Base-by-base conservation (phyloP, 306 rosid species). In the Ochetophila trinervis region DNA sequence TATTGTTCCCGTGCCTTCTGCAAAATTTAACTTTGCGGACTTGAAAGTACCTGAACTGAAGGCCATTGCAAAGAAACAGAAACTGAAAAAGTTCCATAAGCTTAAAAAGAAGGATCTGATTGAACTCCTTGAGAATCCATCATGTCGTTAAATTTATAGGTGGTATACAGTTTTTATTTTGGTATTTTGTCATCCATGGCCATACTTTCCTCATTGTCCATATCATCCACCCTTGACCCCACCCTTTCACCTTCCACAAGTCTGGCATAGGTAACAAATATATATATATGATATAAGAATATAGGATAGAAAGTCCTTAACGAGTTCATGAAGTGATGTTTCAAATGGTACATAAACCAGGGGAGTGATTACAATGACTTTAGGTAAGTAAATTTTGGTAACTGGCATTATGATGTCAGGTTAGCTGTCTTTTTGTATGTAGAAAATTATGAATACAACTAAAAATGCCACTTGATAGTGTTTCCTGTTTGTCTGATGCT, bases 61-160 rank as follows among this genome's bases (percentile, higher is more conserved):
- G 78, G 19, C 15, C 65, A n/a, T 73, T 36, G 94, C 83, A 58
- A 84, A 64, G 78, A 2, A 60, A 17, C 23, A 40, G 34, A 50
- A 77, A 0, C 35, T 87, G 67, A 68, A 0, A 4, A 22, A 51
- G 51, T 68, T n/a, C 69, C 34, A 47, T 62, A 75, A 73, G 54
- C 75, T 80, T 54, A 2, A 32, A 47, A 84, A 82, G 63, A 47
- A 8, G 22, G 76, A 10, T 7, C 77, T 84, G 82, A 14, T 80
- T 66, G 75, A 61, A 35, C 42, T 13, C 27, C 4, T 70, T 27
- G 36, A 10, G 5, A 34, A 70, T 17, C 57, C 2, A 19, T 62
- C 20, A 54, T 30, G 78, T 32, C 32, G 66, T 62, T 55, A 66
- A 83, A 53, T 36, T 27, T 73, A 48, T 22, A 44, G 23, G 68